phyloP scores from a whole-genome alignment of 1,284 basidiomycete species.

The Cryptococcus floricola region DNA sequence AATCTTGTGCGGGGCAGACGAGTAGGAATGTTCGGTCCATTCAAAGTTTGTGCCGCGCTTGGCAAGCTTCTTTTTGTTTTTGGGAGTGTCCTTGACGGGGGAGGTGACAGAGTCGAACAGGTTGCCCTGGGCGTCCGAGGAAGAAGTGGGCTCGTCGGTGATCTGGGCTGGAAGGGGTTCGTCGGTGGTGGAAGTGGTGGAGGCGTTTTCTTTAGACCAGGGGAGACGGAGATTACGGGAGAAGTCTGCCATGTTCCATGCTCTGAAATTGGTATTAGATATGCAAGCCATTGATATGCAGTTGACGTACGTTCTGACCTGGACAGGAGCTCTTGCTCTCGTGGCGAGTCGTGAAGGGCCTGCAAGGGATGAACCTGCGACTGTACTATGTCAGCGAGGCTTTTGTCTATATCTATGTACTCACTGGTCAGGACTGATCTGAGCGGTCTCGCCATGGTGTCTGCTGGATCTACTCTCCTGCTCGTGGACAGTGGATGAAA shows the following conservation, averaged over 20 bases:
- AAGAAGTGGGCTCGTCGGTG: slow-evolving; percentile 4
- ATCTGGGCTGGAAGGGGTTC: not conserved
- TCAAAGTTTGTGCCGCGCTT: not conserved
- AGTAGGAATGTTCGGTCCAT: slow-evolving; percentile 35
- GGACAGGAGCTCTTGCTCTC: slow-evolving; percentile 1
- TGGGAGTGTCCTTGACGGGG: not conserved
- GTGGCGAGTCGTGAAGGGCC: slow-evolving; percentile 12
- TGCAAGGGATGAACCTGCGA: slow-evolving; percentile 15
- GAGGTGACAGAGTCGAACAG: not conserved
- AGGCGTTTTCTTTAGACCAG: not conserved
- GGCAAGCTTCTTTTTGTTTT: not conserved
- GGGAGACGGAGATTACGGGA: not conserved
- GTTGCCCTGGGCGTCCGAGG: slow-evolving; percentile 1
- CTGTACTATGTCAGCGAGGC: slow-evolving; percentile 1
- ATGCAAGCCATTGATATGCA: not conserved
- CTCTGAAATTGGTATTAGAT: not conserved
- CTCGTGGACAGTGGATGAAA: not conserved
- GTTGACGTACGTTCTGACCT: slow-evolving; percentile 11
- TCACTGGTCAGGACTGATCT: slow-evolving; percentile 13
- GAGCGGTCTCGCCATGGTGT: slow-evolving; percentile 17
- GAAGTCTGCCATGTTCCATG: not conserved
- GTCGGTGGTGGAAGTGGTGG: not conserved
- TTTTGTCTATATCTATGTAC: not conserved
- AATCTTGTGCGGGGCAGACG: slow-evolving; percentile 84
- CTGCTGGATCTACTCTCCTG: not conserved